A percentile compares a stretch with the other conserved stretches of the same genome.
Conservation (phyloP, 306 rosid species). For the Psophocarpus tetragonolobus region DNA sequence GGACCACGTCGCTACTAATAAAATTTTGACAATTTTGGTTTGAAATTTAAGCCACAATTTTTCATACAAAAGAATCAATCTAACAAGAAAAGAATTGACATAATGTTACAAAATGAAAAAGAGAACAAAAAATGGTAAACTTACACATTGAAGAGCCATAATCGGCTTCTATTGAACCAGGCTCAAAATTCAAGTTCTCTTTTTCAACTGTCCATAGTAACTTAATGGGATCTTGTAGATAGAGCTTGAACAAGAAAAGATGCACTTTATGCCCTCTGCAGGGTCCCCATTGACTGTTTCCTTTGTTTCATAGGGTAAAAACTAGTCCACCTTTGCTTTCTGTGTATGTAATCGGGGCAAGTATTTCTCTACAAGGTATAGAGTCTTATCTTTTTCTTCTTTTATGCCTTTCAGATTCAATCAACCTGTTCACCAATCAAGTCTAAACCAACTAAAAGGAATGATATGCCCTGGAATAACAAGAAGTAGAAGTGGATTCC, state of each 20-base stretch:
- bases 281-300: not conserved
- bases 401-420: conserved; percentile 7
- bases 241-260: not conserved
- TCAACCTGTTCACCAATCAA: conserved; percentile 87
- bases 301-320: not conserved
- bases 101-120: conserved; percentile 26
- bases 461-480: conserved; percentile 87
- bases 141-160: conserved; percentile 31
- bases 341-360: not conserved
- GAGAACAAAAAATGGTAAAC: conserved; percentile 12
- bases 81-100: conserved; percentile 46
- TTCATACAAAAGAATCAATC: conserved; percentile 76
- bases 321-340: conserved; percentile 9
- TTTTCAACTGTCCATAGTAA: not conserved
- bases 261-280: not conserved
- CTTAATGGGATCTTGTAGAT: not conserved
- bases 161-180: conserved; percentile 20
- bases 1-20: conserved; percentile 13
- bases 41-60: conserved; percentile 38
- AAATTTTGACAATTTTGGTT: conserved; percentile 23
- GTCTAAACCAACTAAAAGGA: conserved; percentile 87
- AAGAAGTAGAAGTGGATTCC: conserved; percentile 96
- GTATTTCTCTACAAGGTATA: conserved; percentile 3
- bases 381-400: not conserved
- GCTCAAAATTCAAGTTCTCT: conserved; percentile 16